Evolutionary conservation across 2,329 filamentous ascomycete genomes (phyloP), one percentile per base, ranked within the genome.

Genomic region (Aureobasidium sp.): DNA sequence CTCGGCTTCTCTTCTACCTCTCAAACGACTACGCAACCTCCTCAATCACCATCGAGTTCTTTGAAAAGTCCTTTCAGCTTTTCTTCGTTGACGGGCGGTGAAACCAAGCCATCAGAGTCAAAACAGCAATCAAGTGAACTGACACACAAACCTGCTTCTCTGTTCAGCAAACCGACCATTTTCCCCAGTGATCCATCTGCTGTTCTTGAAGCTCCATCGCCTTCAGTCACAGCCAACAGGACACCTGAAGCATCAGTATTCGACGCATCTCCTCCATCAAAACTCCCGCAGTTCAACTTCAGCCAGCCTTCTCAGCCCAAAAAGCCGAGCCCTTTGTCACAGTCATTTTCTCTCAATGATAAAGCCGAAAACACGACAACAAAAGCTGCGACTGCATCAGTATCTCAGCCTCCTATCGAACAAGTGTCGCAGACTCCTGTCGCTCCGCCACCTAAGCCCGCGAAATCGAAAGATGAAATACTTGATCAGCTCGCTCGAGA

Each of bases 401-500:
- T 41, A 29, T 23, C 39, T n/a, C n/a, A 56, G 29, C 37, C 41
- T 41, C 57, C 52, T 37, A 37, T 13, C 34, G 58, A 55, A 12
- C 52, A 47, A 12, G 52, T 63, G 47, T 26, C 53, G 17, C 62
- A 60, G 8, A 63, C 64, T 37, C 55, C 61, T 20, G 26, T 63
- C 42, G 23, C 27, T 36, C 44, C 63, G 29, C 58, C 60, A 37
- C 50, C 62, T 41, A 67, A 62, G 37, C 44, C 61, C 12, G 6
- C 17, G 20, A 51, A 29, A 15, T 37, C 48, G 5, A 48, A 62
- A 41, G 51, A 55, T 29, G 60, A 63, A 10, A 66, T 72, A 26
- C 63, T 73, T 36, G 61, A 64, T 6, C 66, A 66, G 29, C 67
- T 79, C n/a, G 72, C 77, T 5, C 64, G 67, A 5, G 72, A 73